Evolutionary conservation across 345 rosid species (phyloP).

Genomic region (Boechera stricta): DNA sequence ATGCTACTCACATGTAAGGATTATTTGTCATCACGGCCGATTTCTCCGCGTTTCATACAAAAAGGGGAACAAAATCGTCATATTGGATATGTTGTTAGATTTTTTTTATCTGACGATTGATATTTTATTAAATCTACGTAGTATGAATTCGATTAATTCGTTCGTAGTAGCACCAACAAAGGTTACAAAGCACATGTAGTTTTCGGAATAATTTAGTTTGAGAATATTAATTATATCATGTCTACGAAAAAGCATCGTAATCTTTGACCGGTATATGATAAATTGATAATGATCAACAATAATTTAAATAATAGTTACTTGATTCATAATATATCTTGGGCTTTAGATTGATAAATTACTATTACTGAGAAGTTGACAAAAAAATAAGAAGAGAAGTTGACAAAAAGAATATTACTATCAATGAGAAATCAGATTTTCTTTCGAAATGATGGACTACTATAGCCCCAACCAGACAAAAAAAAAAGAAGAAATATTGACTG

Average conservation of each 20-base stretch:
- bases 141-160: slow-evolving; percentile 10
- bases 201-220: background rate
- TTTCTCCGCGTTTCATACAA: slow-evolving; percentile 17
- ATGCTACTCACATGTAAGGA: slow-evolving; percentile 40
- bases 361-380: slow-evolving; percentile 8
- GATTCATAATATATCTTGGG: background rate
- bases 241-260: slow-evolving; percentile 12
- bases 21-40: slow-evolving; percentile 29
- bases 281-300: background rate
- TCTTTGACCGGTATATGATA: slow-evolving; percentile 29
- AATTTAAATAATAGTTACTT: background rate
- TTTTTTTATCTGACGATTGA: background rate
- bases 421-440: background rate
- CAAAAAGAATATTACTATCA: background rate
- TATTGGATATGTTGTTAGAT: slow-evolving; percentile 29
- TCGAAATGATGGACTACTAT: background rate
- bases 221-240: slow-evolving; percentile 19
- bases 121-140: background rate
- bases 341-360: background rate
- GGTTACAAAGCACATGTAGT: slow-evolving; percentile 36
- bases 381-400: too few relatives aligned
- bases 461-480: background rate
- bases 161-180: slow-evolving; percentile 20
- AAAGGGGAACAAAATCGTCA: slow-evolving; percentile 6
- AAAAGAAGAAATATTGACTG: background rate